Conservation (phyloP, 805 yeast species). For the Zygoascus biomembranicola region DNA sequence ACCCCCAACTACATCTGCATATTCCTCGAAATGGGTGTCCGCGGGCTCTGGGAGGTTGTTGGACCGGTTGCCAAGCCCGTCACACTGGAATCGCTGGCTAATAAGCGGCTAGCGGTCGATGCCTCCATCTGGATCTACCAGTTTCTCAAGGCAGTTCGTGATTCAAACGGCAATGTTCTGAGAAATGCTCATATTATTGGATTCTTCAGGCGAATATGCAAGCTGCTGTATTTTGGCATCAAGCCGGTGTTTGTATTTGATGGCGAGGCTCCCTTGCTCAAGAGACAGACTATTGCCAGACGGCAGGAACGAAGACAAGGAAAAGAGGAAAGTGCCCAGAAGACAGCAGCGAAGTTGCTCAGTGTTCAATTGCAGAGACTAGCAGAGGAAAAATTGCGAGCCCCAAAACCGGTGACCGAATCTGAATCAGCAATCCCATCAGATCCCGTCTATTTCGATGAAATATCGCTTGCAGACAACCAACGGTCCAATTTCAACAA, state of each 20-base stretch:
- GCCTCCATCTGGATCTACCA: constrained; percentile 99
- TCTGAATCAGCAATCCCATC: background rate
- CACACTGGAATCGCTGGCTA: constrained; percentile 70
- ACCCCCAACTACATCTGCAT: background rate
- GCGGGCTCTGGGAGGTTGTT: constrained; percentile 84
- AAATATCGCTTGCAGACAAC: background rate
- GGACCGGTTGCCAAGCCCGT: constrained; percentile 91
- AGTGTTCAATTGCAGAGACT: constrained; percentile 67
- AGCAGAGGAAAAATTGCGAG: constrained; percentile 28
- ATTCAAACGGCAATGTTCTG: constrained; percentile 68
- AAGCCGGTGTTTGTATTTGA: constrained; percentile 89
- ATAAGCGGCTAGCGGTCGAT: constrained; percentile 82
- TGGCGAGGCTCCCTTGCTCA: constrained; percentile 86
- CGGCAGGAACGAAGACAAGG: constrained; percentile 72
- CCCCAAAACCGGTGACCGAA: background rate
- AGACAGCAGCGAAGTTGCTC: constrained; percentile 71
- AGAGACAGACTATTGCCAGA: constrained; percentile 64
- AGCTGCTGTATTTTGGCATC: constrained; percentile 77
- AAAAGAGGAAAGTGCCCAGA: constrained; percentile 55
- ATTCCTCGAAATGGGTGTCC: constrained; percentile 72
- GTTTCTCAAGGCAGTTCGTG: constrained; percentile 89
- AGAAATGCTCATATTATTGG: constrained; percentile 88
- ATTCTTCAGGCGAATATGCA: constrained; percentile 88
- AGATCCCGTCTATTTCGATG: constrained; percentile 1
- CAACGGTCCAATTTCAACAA: background rate